phyloP scores from a whole-genome alignment of 768 basidiomycete species.

The Clitopilus passeckerianus region DNA sequence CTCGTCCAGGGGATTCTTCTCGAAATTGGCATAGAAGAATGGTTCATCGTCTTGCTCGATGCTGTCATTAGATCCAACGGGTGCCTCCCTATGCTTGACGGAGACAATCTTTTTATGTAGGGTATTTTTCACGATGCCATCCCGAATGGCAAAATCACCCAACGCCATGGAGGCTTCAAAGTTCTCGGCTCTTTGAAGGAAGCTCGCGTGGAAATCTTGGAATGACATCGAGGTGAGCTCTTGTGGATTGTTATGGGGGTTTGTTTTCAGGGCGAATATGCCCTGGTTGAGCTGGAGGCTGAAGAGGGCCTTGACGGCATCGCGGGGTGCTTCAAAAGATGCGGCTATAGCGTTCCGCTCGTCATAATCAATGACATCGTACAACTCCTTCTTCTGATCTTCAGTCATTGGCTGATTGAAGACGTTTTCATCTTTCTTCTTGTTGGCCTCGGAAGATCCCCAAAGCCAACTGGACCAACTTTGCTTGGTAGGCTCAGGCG shows the following conservation, averaged over 20 bases:
- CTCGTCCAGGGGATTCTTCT: constrained; percentile 87
- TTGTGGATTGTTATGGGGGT: constrained; percentile 55
- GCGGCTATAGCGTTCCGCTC: constrained; percentile 73
- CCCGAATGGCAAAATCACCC: constrained; percentile 82
- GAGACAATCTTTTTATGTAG: constrained; percentile 89
- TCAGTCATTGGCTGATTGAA: constrained; percentile 77
- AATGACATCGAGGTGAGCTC: constrained; percentile 88
- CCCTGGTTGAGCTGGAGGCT: constrained; percentile 80
- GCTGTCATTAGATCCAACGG: constrained; percentile 12
- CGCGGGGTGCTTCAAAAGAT: constrained; percentile 66
- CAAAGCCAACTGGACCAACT: constrained; percentile 80
- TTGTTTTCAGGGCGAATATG: constrained; percentile 75
- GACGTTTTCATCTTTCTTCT: constrained; percentile 43
- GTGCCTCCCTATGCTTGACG: constrained; percentile 33
- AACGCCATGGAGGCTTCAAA: constrained; percentile 83
- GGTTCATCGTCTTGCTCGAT: constrained; percentile 34
- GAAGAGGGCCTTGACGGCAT: constrained; percentile 76
- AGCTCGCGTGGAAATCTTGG: constrained; percentile 78
- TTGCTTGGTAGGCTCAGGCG: constrained; percentile 40
- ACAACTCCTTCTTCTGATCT: constrained; percentile 85
- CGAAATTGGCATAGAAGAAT: constrained; percentile 91
- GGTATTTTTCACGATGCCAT: constrained; percentile 80
- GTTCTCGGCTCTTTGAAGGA: constrained; percentile 82
- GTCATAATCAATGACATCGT: constrained; percentile 88
- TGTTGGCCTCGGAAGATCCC: constrained; percentile 45